phyloP scores from a whole-genome alignment of 768 basidiomycete genomes.

The Mycena epipterygia region DNA sequence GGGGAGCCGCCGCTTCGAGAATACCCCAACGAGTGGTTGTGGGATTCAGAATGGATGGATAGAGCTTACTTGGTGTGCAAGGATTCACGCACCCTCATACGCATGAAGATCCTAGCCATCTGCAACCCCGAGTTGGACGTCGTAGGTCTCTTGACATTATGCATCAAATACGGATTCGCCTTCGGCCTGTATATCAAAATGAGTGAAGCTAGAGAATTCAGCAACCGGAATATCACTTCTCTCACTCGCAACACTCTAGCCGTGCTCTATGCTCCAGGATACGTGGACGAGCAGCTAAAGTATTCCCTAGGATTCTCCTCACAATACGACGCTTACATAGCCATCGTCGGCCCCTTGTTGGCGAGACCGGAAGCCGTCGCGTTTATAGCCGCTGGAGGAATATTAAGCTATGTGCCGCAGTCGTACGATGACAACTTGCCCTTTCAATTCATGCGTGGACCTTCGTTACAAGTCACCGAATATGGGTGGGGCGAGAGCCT shows the following conservation, averaged over 20 bases:
- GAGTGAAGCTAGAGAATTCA: background rate
- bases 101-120: background rate
- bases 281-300: background rate
- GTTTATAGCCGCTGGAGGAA: background rate
- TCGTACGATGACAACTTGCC: background rate
- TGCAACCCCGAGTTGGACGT: background rate
- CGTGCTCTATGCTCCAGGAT: background rate
- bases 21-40: too few species aligned
- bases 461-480: background rate
- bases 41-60: background rate
- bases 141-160: too few species aligned
- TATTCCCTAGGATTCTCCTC: background rate
- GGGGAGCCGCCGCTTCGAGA: too few species aligned
- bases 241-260: background rate
- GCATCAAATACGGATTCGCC: too few species aligned
- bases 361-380: background rate
- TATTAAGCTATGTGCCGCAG: background rate
- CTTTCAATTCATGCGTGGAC: background rate
- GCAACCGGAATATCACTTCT: too few species aligned
- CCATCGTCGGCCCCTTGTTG: background rate
- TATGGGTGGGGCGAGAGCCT: background rate
- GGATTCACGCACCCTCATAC: background rate
- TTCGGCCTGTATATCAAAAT: background rate
- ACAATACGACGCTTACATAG: background rate
- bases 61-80: background rate